phyloP scores from a whole-genome alignment of 495 filamentous ascomycete genomes.

The Penicillium psychrofluorescens region DNA sequence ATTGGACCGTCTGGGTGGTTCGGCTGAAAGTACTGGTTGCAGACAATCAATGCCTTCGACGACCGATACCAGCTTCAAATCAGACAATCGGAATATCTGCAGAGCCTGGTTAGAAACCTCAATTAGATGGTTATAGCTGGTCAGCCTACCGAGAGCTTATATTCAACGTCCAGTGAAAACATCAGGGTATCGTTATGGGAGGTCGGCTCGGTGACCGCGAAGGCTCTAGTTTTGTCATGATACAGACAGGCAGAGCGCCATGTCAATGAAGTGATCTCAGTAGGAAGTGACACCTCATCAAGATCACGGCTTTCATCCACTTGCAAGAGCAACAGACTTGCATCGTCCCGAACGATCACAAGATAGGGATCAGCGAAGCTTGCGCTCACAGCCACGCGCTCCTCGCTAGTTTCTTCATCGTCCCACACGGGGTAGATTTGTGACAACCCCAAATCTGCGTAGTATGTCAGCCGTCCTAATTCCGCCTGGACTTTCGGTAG shows the following conservation, averaged over 20 bases:
- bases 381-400: slow-evolving; percentile 66
- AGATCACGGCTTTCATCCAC: slow-evolving; percentile 75
- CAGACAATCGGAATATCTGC: slow-evolving; percentile 36
- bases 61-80: slow-evolving; percentile 25
- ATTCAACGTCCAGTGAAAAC: slow-evolving; percentile 64
- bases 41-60: slow-evolving; percentile 68
- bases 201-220: slow-evolving; percentile 40
- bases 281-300: slow-evolving; percentile 65
- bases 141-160: slow-evolving; percentile 62
- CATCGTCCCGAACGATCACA: slow-evolving; percentile 77
- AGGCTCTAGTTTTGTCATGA: slow-evolving; percentile 51
- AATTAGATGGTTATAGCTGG: not conserved
- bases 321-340: slow-evolving; percentile 64
- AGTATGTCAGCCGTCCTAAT: not conserved
- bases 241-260: slow-evolving; percentile 83
- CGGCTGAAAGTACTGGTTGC: slow-evolving; percentile 65
- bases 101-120: not conserved
- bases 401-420: slow-evolving; percentile 79
- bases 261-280: slow-evolving; percentile 47
- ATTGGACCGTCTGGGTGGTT: slow-evolving; percentile 62
- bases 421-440: slow-evolving; percentile 89
- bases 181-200: slow-evolving; percentile 48
- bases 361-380: slow-evolving; percentile 85
- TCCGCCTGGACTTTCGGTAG: too few relatives aligned
- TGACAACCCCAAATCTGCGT: slow-evolving; percentile 69